Percentiles rank a stretch among this genome's conserved stretches.
Conservation (phyloP, 2,329 filamentous ascomycete species). For the Aspergillus clavatus region DNA sequence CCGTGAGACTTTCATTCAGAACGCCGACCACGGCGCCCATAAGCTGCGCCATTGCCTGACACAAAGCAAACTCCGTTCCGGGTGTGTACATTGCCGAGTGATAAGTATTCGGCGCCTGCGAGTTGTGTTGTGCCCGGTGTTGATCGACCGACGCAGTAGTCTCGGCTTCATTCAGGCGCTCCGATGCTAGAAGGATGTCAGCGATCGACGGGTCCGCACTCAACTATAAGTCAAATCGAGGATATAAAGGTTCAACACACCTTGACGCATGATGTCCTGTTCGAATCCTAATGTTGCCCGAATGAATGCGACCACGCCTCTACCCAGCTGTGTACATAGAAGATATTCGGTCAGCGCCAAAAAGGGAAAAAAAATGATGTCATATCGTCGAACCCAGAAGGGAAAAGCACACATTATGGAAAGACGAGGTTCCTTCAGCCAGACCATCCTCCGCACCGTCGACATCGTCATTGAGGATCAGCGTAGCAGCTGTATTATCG, state of each 20-base stretch:
- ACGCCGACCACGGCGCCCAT: conserved; percentile 87
- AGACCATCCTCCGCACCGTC: conserved; percentile 73
- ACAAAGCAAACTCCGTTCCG: conserved; percentile 81
- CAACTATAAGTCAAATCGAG: neutral
- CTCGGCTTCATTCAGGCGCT: conserved; percentile 70
- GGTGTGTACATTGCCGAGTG: conserved; percentile 67
- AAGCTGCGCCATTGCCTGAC: conserved; percentile 77
- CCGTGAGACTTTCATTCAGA: conserved; percentile 86
- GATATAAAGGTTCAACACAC: conserved; percentile 30
- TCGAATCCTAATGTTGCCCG: conserved; percentile 84
- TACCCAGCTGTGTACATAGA: conserved; percentile 56
- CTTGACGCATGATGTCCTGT: conserved; percentile 80
- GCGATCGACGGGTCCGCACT: neutral
- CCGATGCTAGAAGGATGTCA: conserved; percentile 52
- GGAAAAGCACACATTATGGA: conserved; percentile 63
- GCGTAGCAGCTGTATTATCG: conserved; percentile 50
- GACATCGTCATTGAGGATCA: conserved; percentile 88
- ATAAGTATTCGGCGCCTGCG: conserved; percentile 47
- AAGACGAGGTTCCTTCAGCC: conserved; percentile 70
- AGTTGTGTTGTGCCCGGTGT: conserved; percentile 65
- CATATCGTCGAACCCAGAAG: neutral
- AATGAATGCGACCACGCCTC: conserved; percentile 78
- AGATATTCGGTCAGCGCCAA: conserved; percentile 8
- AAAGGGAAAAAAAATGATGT: conserved; percentile 11
- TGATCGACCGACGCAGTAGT: conserved; percentile 70